A percentile compares a stretch with the other conserved stretches of the same genome.
Evolutionary conservation across 129 eudicot species (phyloP).

Genomic region (Centella asiatica): DNA sequence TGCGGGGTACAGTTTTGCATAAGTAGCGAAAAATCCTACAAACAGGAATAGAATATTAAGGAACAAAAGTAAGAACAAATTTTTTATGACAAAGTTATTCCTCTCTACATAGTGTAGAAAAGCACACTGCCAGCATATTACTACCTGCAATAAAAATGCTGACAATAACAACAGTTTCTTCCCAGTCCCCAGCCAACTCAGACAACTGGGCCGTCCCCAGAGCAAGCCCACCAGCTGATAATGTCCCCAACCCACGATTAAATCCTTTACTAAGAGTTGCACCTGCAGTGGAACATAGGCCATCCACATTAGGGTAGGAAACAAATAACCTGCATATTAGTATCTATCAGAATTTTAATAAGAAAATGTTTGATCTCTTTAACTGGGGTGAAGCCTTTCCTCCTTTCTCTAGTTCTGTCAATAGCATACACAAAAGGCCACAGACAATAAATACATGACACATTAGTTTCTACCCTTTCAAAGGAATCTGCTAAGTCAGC

Average conservation of each 20-base stretch:
- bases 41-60: slow-evolving; percentile 9
- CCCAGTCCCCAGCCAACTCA: slow-evolving; percentile 43
- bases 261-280: slow-evolving; percentile 72
- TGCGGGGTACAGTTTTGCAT: slow-evolving; percentile 66
- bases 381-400: too few species aligned
- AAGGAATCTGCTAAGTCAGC: too few species aligned
- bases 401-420: too few species aligned
- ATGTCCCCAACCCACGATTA: slow-evolving; percentile 57
- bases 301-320: not conserved
- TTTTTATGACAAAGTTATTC: slow-evolving; percentile 2
- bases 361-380: too few species aligned
- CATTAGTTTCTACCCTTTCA: too few species aligned
- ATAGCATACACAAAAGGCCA: too few species aligned
- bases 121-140: not conserved
- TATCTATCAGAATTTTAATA: too few species aligned
- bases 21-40: slow-evolving; percentile 66
- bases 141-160: slow-evolving; percentile 62
- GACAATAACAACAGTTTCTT: slow-evolving; percentile 35
- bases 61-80: not conserved
- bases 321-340: not conserved
- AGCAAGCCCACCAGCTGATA: slow-evolving; percentile 70
- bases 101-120: not conserved
- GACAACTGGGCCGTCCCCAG: slow-evolving; percentile 54
- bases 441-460: too few species aligned
- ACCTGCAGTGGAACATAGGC: slow-evolving; percentile 26